Evolutionary conservation across 2,329 filamentous ascomycete species (phyloP).

Genomic region (Fusarium denticulatum): DNA sequence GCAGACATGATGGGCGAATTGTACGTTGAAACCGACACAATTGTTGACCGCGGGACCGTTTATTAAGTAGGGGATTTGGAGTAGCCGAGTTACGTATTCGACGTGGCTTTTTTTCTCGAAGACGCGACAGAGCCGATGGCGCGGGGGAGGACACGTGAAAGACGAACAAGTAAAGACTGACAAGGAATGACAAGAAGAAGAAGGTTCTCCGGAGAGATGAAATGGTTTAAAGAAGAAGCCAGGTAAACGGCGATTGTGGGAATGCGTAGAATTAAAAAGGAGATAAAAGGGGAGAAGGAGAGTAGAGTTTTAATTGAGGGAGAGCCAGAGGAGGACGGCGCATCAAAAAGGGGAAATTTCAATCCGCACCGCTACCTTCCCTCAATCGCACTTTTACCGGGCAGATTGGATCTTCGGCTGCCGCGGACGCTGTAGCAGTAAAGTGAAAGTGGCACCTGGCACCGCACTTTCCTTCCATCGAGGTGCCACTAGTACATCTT

Average conservation of each 20-base stretch:
- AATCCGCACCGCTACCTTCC: conserved; percentile 33
- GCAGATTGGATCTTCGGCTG: conserved; percentile 36
- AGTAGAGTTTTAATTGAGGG: conserved; percentile 39
- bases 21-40: conserved; percentile 17
- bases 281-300: conserved; percentile 42
- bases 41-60: conserved; percentile 11
- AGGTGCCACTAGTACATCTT: conserved; percentile 36
- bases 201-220: conserved; percentile 41
- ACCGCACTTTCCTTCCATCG: conserved; percentile 33
- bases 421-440: conserved; percentile 14
- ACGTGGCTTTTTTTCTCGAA: conserved; percentile 31
- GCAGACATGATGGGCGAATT: conserved; percentile 49
- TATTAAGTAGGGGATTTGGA: conserved; percentile 22
- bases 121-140: conserved; percentile 35
- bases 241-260: conserved; percentile 34
- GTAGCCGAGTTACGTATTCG: conserved; percentile 27
- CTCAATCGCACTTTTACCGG: conserved; percentile 5
- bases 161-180: conserved; percentile 30
- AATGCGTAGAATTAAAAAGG: conserved; percentile 39
- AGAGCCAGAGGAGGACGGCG: conserved; percentile 25
- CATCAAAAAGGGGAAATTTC: conserved; percentile 53
- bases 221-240: conserved; percentile 27
- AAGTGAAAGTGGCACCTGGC: conserved; percentile 41
- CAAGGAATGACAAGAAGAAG: conserved; percentile 53
- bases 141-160: conserved; percentile 43